Conservation (phyloP, 306 rosid species). For the Cicer bijugum region DNA sequence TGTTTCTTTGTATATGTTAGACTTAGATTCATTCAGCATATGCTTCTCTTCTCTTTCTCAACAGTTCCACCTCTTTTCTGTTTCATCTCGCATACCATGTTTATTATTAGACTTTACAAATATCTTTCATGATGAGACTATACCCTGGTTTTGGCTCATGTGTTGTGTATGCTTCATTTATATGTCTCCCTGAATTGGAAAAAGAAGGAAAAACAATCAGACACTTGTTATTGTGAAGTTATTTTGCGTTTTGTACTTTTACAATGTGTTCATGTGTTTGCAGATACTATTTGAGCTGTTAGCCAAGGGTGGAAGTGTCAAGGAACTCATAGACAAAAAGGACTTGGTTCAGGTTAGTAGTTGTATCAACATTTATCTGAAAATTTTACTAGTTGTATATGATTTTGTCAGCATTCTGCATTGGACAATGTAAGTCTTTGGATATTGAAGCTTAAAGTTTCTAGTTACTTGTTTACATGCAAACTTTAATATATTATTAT, state of each 20-base stretch:
- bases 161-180: constrained; percentile 1
- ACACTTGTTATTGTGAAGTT: neutral
- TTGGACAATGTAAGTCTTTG: neutral
- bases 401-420: constrained; percentile 15
- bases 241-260: constrained; percentile 26
- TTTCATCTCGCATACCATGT: neutral
- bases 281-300: constrained; percentile 88
- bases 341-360: constrained; percentile 89
- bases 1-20: neutral
- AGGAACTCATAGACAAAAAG: constrained; percentile 75
- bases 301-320: constrained; percentile 89
- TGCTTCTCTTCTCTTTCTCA: neutral
- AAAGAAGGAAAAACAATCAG: constrained; percentile 32
- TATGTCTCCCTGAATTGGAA: constrained; percentile 26
- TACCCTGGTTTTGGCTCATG: constrained; percentile 1
- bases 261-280: constrained; percentile 40
- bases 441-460: neutral
- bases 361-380: neutral
- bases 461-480: neutral
- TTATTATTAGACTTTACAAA: constrained; percentile 10
- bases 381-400: neutral
- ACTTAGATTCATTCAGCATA: neutral
- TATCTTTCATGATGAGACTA: constrained; percentile 19
- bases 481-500: constrained; percentile 7
- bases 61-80: neutral